phyloP scores from a whole-genome alignment of 148 eudicot genomes.

The Rhododendron ovatum region DNA sequence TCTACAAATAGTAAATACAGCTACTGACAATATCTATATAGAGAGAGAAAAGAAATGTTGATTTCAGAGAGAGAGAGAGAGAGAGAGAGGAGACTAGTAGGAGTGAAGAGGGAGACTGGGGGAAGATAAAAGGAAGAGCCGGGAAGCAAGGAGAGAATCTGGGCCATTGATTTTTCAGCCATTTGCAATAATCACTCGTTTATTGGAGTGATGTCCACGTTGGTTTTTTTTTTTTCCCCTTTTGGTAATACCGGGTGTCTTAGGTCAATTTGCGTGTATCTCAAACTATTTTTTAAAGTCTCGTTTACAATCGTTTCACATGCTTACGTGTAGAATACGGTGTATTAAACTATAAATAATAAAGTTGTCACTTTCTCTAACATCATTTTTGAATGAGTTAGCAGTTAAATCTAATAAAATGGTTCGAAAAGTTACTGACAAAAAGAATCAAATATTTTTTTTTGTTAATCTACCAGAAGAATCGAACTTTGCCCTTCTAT shows the following conservation, averaged over 20 bases:
- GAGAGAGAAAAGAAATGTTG: neutral
- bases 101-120: neutral
- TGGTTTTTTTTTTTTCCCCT: neutral
- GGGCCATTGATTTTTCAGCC: conserved; percentile 17
- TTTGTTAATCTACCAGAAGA: neutral
- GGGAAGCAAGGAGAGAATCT: conserved; percentile 24
- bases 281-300: too few relatives aligned
- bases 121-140: conserved; percentile 24
- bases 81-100: neutral
- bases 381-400: too few relatives aligned
- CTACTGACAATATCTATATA: neutral
- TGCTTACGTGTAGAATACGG: too few relatives aligned
- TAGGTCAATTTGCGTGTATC: too few relatives aligned
- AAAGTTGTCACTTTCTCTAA: too few relatives aligned
- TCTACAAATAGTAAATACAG: neutral
- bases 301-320: too few relatives aligned
- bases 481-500: neutral
- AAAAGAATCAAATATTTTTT: too few relatives aligned
- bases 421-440: too few relatives aligned
- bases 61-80: neutral
- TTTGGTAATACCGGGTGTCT: too few relatives aligned
- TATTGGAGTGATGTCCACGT: neutral
- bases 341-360: too few relatives aligned
- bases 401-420: too few relatives aligned
- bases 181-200: neutral